Evolutionary conservation across 148 eudicot species (phyloP).

Genomic region (Diospyros lotus): DNA sequence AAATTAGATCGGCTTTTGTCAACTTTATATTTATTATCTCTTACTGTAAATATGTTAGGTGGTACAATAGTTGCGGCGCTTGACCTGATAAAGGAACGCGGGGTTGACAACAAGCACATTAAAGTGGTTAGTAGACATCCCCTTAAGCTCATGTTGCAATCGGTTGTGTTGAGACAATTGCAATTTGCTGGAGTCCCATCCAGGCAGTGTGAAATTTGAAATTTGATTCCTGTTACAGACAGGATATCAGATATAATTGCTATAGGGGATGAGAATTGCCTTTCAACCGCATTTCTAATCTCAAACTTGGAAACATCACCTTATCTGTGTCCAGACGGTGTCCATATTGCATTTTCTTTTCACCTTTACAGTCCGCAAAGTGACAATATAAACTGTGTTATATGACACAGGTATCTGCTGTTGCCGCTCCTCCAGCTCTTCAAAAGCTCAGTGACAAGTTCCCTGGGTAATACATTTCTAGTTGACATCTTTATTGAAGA

Average conservation of each 20-base stretch:
- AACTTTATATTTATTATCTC: too few species aligned
- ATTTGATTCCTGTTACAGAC: too few species aligned
- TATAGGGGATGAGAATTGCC: background rate
- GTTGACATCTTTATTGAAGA: background rate
- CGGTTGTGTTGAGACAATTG: background rate
- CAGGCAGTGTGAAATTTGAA: background rate
- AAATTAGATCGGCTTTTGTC: too few species aligned
- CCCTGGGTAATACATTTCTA: slow-evolving; percentile 55
- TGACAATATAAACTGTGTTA: slow-evolving; percentile 3
- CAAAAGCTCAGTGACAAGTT: slow-evolving; percentile 84
- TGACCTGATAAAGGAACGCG: slow-evolving; percentile 73
- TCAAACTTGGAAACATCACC: background rate
- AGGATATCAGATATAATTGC: too few species aligned
- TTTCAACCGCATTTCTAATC: background rate
- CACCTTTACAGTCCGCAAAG: background rate
- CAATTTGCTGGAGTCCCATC: too few species aligned
- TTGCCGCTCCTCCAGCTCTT: slow-evolving; percentile 95
- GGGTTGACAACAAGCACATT: slow-evolving; percentile 73
- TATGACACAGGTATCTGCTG: slow-evolving; percentile 64
- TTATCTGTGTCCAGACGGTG: background rate
- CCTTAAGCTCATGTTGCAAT: background rate
- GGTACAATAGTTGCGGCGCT: slow-evolving; percentile 85
- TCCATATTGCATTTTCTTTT: background rate
- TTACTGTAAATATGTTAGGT: slow-evolving; percentile 35
- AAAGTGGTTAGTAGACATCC: slow-evolving; percentile 63